Evolutionary conservation across 306 rosid genomes (phyloP), one percentile per base, ranked within the genome.

Genomic region (Pterocarpus macrocarpus): DNA sequence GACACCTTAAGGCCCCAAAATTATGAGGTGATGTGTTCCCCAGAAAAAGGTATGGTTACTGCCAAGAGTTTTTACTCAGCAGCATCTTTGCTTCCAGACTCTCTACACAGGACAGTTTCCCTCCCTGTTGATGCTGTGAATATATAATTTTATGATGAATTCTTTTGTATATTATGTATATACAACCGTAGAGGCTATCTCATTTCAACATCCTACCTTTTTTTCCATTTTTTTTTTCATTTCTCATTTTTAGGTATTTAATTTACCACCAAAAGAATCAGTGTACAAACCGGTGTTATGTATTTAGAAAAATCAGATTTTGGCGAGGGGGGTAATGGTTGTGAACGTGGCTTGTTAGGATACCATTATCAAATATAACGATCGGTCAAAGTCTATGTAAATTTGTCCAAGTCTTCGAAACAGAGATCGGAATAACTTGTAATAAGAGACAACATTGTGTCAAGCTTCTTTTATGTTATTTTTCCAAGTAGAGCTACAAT

Each of bases 91-190:
- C 91, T 92, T 81, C 95, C 92, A 2, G 84, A 68, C 72, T 77
- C 91, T 52, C 80, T 91, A 39, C 90, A 88, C 82, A 86, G 97
- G 85, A 77, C 97, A 81, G 88, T 89, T 76, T 91, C 97, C 32
- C 97, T 95, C 58, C 98, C 97, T 36, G 97, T 92, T 83, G 97
- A 92, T 87, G 97, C 97, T 80, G 89, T 91, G 81, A 86, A 90
- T 87, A 9, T 87, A 73, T 95, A 87, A 88, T 80, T 61, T 69
- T 77, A 2, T 59, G 69, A 81, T 85, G 83, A 59, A 82, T 88
- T 89, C 90, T 89, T 90, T 87, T 75, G 63, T 88, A 83, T 56
- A 83, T 79, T 82, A 59, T 81, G 32, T 70, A 71, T 71, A 61
- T 81, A 75, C 55, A 68, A 67, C 58, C 87, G 68, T 56, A 36